Base-by-base conservation (phyloP, 371 early-diverging fungal species). In the Mortierella sp. region DNA sequence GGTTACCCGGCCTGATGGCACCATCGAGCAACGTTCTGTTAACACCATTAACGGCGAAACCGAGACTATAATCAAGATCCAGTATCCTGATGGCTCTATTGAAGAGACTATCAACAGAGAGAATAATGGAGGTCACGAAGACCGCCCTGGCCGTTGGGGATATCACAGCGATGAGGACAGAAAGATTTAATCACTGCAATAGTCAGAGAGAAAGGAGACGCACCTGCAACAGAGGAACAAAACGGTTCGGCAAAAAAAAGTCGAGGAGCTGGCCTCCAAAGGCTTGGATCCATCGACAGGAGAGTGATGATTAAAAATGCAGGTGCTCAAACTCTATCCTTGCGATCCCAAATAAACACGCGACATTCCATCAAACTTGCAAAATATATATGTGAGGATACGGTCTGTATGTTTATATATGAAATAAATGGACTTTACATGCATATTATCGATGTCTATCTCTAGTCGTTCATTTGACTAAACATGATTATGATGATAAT, bases 1-100 rank as follows among this genome's bases (percentile, higher is more conserved):
- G 5, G 70, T 78, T n/a, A 78, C 78, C 8, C 60, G 73, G 12
- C 73, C 78, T 16, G 78, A 78, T 51, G 78, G 78, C 6, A 78
- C 78, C 1, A 51, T 78, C 30, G 78, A 78, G 40, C 68, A 68
- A 5, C 57, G 70, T 5, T 55, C 52, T 20, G 78, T 72, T 45
- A 69, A 61, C 62, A 64, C 37, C 18, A 14, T 78, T 66, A 62
- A 78, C 26, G 78, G 78, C 9, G 78, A 78, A 49, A 73, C 70
- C 6, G 78, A 78, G 59, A 78, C 78, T 1, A 22, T 68, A 2
- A 47, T 72, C 73, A 72, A 66, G 73, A 68, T 78, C 43, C 52
- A 57, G 12, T 63, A 72, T 22, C 69, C 69, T 4, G 78, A 78
- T 39, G 72, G 80, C 6, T 64, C 72, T 8, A 35, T 68, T 26